Evolutionary conservation across 2,329 filamentous ascomycete species (phyloP).

Genomic region (Teratosphaeria nubilosa): DNA sequence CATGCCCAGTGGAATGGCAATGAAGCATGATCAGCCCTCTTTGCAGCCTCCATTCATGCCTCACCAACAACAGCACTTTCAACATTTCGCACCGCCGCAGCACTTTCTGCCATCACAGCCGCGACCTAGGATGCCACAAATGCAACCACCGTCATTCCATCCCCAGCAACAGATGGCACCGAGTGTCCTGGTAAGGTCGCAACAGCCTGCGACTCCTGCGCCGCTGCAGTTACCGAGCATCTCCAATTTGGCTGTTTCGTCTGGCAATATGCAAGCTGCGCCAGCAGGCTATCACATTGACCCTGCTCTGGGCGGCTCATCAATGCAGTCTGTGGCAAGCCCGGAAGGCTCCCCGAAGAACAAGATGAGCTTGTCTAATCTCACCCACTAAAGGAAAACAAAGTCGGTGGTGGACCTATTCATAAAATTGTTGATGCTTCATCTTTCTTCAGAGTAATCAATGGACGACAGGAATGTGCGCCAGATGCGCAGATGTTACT

Average conservation of each 20-base stretch:
- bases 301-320: conserved; percentile 9
- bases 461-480: not conserved
- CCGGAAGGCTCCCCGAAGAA: conserved; percentile 27
- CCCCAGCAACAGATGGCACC: conserved; percentile 1
- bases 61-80: conserved; percentile 12
- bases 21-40: conserved; percentile 17
- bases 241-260: conserved; percentile 11
- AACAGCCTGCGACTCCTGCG: conserved; percentile 10
- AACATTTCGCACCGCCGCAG: conserved; percentile 1
- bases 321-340: conserved; percentile 16
- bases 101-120: conserved; percentile 9
- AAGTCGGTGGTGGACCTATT: not conserved
- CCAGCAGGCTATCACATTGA: conserved; percentile 2
- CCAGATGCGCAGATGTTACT: not conserved
- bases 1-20: conserved; percentile 17
- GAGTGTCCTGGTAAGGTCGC: conserved; percentile 1
- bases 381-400: conserved; percentile 17
- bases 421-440: not conserved
- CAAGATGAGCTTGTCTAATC: conserved; percentile 30
- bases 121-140: conserved; percentile 7
- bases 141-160: not conserved
- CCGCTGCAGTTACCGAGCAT: conserved; percentile 20
- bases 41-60: conserved; percentile 27
- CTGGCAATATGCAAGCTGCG: not conserved
- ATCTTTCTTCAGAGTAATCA: not conserved